Evolutionary conservation across 1,284 basidiomycete species (phyloP).

Genomic region (Spongispora temasekensis): DNA sequence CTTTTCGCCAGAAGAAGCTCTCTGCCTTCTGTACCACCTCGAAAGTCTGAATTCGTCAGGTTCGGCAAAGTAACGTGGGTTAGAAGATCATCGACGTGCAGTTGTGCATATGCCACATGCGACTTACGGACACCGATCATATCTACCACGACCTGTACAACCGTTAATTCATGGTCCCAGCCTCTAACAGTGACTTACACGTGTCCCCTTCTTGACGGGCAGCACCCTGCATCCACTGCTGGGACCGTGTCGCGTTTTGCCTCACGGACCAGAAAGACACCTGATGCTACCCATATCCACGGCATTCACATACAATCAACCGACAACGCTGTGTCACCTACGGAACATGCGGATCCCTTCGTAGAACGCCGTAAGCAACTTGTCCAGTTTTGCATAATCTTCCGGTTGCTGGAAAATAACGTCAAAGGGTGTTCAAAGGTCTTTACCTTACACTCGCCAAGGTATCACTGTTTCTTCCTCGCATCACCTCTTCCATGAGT

Average conservation of each 20-base stretch:
- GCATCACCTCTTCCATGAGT: slow-evolving; percentile 38
- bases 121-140: slow-evolving; percentile 54
- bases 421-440: too few relatives aligned
- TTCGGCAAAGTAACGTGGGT: slow-evolving; percentile 41
- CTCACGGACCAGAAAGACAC: slow-evolving; percentile 22
- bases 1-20: slow-evolving; percentile 3
- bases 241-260: slow-evolving; percentile 19
- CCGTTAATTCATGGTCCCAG: neutral
- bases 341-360: slow-evolving; percentile 50
- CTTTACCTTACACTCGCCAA: slow-evolving; percentile 43
- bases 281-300: slow-evolving; percentile 17
- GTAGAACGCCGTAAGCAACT: slow-evolving; percentile 46
- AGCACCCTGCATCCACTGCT: slow-evolving; percentile 16
- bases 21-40: slow-evolving; percentile 40
- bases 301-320: slow-evolving; percentile 2
- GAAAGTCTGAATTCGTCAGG: slow-evolving; percentile 41
- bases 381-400: slow-evolving; percentile 46
- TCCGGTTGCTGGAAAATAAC: slow-evolving; percentile 41
- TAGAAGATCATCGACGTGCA: neutral
- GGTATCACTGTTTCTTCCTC: slow-evolving; percentile 42
- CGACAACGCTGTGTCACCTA: slow-evolving; percentile 29
- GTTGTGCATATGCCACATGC: neutral
- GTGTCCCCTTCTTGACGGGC: slow-evolving; percentile 33
- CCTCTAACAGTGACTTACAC: slow-evolving; percentile 15
- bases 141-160: slow-evolving; percentile 43